A percentile compares a stretch with the other conserved stretches of the same genome.
These are phyloP conservation scores for Leccinum boreale DNA, from an alignment of 768 basidiomycete species.

Conservation along the genomic window DNA sequence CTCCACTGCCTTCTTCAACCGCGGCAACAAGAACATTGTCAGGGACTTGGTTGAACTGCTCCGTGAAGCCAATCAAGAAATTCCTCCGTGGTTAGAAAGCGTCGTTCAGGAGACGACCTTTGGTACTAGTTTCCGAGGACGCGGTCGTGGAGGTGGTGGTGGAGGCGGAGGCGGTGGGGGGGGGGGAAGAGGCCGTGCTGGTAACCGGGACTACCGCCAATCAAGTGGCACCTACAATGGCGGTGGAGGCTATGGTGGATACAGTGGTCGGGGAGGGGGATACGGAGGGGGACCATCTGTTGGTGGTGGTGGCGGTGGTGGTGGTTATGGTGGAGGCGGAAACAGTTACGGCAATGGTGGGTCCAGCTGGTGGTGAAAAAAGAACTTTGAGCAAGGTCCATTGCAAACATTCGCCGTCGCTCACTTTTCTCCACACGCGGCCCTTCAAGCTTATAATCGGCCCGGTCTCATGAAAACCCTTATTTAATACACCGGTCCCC, in stretches of 20 bases:
- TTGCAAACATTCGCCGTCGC: conserved; percentile 5
- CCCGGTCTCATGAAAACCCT: conserved; percentile 24
- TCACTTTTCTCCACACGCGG: conserved; percentile 5
- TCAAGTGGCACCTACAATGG: conserved; percentile 27
- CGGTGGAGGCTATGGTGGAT: conserved; percentile 34
- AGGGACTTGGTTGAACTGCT: conserved; percentile 90
- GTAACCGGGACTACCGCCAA: conserved; percentile 35
- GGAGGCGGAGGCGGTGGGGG: conserved; percentile 25
- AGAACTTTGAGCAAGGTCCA: conserved; percentile 5
- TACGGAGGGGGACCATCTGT: conserved; percentile 37
- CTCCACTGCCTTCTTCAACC: conserved; percentile 94
- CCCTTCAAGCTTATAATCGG: conserved; percentile 17
- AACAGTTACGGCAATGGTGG: conserved; percentile 31
- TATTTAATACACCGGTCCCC: conserved; percentile 17
- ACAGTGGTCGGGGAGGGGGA: conserved; percentile 35
- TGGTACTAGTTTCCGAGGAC: conserved; percentile 52
- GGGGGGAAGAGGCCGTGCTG: conserved; percentile 33
- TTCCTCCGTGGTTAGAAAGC: conserved; percentile 86
- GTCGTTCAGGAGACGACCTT: conserved; percentile 81
- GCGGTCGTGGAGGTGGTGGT: conserved; percentile 51
- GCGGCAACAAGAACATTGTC: conserved; percentile 89
- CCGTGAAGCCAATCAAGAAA: conserved; percentile 94
- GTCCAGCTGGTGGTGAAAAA: conserved; percentile 49
- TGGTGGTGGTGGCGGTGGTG: conserved; percentile 27
- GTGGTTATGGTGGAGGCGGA: conserved; percentile 28